Evolutionary conservation across 768 basidiomycete species (phyloP).

Genomic region (Lactifluus pinguis): DNA sequence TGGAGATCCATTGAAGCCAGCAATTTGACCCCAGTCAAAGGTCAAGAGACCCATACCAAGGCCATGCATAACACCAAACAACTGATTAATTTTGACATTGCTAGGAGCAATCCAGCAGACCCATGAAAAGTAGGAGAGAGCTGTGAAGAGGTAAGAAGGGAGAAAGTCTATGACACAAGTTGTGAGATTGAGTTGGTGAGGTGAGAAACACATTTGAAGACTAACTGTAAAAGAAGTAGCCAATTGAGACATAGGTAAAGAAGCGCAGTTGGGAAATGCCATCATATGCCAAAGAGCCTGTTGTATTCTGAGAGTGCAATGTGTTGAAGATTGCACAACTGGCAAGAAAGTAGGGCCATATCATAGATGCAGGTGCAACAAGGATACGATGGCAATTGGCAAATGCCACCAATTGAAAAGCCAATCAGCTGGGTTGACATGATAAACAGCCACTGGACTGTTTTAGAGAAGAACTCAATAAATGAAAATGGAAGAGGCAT

Average conservation of each 20-base stretch:
- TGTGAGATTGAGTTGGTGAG: background rate
- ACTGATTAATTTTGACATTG: constrained; percentile 56
- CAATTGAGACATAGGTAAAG: constrained; percentile 36
- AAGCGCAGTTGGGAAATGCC: constrained; percentile 45
- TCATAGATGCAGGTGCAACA: constrained; percentile 33
- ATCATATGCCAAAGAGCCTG: constrained; percentile 34
- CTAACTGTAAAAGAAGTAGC: constrained; percentile 36
- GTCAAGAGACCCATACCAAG: background rate
- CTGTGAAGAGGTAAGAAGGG: constrained; percentile 10
- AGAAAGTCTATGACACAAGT: background rate
- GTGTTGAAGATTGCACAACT: constrained; percentile 37
- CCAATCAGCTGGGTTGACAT: constrained; percentile 34
- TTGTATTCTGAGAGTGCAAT: constrained; percentile 29
- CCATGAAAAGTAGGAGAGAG: constrained; percentile 51
- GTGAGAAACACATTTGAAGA: constrained; percentile 22
- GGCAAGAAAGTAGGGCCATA: constrained; percentile 39
- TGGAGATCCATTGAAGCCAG: background rate
- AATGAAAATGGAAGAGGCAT: too few relatives aligned
- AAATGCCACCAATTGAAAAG: constrained; percentile 20
- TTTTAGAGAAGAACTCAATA: too few relatives aligned
- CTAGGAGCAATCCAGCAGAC: too few relatives aligned
- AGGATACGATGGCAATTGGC: too few relatives aligned
- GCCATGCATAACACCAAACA: constrained; percentile 49
- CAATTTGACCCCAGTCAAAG: background rate
- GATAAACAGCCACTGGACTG: constrained; percentile 31